Evolutionary conservation across 257 asterid species (phyloP).

Genomic region (Lavandula angustifolia): DNA sequence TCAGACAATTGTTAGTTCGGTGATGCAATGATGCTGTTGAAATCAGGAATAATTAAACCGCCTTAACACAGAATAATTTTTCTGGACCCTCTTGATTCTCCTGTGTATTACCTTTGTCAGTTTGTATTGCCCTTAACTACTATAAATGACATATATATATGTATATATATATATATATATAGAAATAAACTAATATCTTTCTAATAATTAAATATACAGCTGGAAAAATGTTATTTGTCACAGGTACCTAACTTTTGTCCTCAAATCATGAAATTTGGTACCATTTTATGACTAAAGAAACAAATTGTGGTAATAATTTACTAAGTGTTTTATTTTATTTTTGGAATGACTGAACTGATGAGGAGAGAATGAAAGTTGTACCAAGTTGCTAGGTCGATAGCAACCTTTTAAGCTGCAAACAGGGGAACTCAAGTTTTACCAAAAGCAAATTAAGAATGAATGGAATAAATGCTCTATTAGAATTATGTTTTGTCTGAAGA

Average conservation of each 20-base stretch:
- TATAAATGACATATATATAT: neutral
- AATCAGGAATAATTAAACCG: slow-evolving; percentile 35
- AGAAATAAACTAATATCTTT: too few relatives aligned
- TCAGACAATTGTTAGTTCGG: slow-evolving; percentile 31
- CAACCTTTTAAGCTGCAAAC: slow-evolving; percentile 22
- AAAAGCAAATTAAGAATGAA: slow-evolving; percentile 7
- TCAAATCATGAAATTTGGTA: slow-evolving; percentile 27
- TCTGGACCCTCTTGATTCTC: slow-evolving; percentile 45
- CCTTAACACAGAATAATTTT: slow-evolving; percentile 41
- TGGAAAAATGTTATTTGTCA: slow-evolving; percentile 33
- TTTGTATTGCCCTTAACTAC: slow-evolving; percentile 37
- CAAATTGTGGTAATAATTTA: too few relatives aligned
- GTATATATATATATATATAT: too few relatives aligned
- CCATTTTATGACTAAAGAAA: neutral
- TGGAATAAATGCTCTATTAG: slow-evolving; percentile 25
- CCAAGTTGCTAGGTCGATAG: slow-evolving; percentile 14
- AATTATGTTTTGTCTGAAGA: slow-evolving; percentile 21
- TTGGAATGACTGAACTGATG: neutral
- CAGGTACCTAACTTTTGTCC: slow-evolving; percentile 49
- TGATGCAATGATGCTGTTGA: slow-evolving; percentile 26
- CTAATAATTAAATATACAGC: slow-evolving; percentile 33
- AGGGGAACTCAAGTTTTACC: slow-evolving; percentile 18
- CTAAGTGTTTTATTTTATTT: neutral
- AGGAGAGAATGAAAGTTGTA: slow-evolving; percentile 1
- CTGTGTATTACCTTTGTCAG: slow-evolving; percentile 39